Evolutionary conservation across 306 rosid species (phyloP), one percentile per base, ranked within the genome.

Genomic region (Pyrus communis): DNA sequence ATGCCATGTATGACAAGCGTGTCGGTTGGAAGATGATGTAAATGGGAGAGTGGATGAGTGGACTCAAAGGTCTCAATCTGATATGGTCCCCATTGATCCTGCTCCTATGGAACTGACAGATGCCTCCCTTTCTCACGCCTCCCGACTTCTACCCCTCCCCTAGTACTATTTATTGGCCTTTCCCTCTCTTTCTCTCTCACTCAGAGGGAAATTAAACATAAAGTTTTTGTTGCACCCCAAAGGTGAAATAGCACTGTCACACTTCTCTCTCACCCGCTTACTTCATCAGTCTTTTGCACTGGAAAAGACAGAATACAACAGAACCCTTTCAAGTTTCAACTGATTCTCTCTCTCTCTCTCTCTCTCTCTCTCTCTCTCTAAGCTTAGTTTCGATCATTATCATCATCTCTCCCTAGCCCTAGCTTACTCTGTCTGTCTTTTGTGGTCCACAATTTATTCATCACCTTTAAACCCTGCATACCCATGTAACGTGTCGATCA

Each of bases 71-170:
- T 85, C 90, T 77, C 75, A 77, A 83, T 78, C 87, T 85, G 58
- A 30, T 38, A 61, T 78, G 97, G 97, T 88, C 93, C 91, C 67
- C 49, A 23, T 79, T 78, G 85, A 75, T 83, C 60, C 78, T 78
- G 85, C 82, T 70, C 77, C 80, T 81, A 67, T 77, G 82, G 83
- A 88, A 81, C 92, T 87, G 93, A 87, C 96, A 87, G 49, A 84
- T 88, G 93, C 87, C 83, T 83, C 88, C 85, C 89, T 79, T 90
- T 90, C 90, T 88, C 93, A 90, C 91, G 90, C 96, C 91, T 85
- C 83, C 33, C 75, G n/a, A 21, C 61, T 60, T 60, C 66, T 60
- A 60, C 66, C 35, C 66, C 35, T 27, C 19, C 66, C 13, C 27
- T n/a, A 55, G 25, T 9, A n/a, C 61, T 70, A 22, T 57, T 85